phyloP scores from a whole-genome alignment of 2,329 filamentous ascomycete species.

The Fusarium sublunatum region DNA sequence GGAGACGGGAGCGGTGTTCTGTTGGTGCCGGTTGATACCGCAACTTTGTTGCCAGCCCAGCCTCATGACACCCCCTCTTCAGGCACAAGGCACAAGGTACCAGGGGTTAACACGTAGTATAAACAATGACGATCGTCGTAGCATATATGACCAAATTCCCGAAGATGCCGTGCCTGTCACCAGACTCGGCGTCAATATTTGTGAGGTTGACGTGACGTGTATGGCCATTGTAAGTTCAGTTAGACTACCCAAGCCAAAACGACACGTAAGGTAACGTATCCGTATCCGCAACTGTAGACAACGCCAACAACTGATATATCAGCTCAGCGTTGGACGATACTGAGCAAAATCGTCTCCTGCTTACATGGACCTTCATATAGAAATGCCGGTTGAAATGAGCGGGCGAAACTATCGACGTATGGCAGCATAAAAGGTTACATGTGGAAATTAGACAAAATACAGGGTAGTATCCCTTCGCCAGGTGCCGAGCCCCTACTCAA shows the following conservation, averaged over 20 bases:
- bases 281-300: conserved; percentile 20
- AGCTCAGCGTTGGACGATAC: conserved; percentile 5
- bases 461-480: background rate
- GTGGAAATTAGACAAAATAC: background rate
- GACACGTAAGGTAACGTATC: conserved; percentile 33
- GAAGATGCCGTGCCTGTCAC: conserved; percentile 13
- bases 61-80: conserved; percentile 21
- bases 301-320: conserved; percentile 12
- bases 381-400: conserved; percentile 1
- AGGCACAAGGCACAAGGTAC: conserved; percentile 29
- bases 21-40: conserved; percentile 30
- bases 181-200: background rate
- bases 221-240: background rate
- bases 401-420: background rate
- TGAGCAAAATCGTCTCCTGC: conserved; percentile 15
- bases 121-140: conserved; percentile 18
- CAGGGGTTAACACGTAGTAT: conserved; percentile 14
- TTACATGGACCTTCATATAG: conserved; percentile 1
- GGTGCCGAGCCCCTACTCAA: background rate
- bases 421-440: background rate
- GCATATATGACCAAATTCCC: conserved; percentile 16
- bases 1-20: conserved; percentile 1
- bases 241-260: conserved; percentile 14
- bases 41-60: conserved; percentile 22
- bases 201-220: conserved; percentile 4